Percentiles rank a stretch among this genome's conserved stretches.
phyloP scores from a whole-genome alignment of 225 moss, liverwort and hornwort species.

The Pseudisothecium myosuroides region DNA sequence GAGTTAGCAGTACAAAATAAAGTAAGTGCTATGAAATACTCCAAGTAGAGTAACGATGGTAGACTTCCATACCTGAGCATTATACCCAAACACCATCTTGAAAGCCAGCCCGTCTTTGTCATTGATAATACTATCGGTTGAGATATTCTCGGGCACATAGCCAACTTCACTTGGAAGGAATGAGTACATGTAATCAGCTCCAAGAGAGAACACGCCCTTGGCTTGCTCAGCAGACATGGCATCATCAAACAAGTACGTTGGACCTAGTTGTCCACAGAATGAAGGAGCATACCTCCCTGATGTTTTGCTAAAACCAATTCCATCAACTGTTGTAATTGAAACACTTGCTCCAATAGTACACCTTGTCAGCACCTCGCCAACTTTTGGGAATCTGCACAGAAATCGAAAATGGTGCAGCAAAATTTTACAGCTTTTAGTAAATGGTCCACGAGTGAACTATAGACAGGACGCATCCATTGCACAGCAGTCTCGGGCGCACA shows the following conservation, averaged over 20 bases:
- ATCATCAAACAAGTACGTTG: slow-evolving; percentile 74
- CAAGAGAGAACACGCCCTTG: slow-evolving; percentile 53
- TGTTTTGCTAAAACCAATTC: slow-evolving; percentile 29
- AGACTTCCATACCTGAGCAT: slow-evolving; percentile 49
- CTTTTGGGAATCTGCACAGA: slow-evolving; percentile 48
- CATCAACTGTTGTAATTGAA: slow-evolving; percentile 27
- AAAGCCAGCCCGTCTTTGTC: slow-evolving; percentile 68
- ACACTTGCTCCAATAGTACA: slow-evolving; percentile 66
- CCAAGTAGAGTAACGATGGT: background rate
- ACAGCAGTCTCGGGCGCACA: background rate
- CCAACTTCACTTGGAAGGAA: slow-evolving; percentile 75
- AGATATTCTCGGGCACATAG: slow-evolving; percentile 62
- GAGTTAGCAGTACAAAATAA: background rate
- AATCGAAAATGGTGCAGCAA: background rate
- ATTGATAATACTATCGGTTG: slow-evolving; percentile 57
- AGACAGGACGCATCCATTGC: background rate
- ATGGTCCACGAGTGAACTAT: background rate
- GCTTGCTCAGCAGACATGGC: slow-evolving; percentile 65
- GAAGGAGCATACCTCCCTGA: slow-evolving; percentile 38
- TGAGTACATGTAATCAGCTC: slow-evolving; percentile 74
- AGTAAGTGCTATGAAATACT: background rate
- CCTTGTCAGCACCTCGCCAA: slow-evolving; percentile 54
- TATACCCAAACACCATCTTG: slow-evolving; percentile 72
- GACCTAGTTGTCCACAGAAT: slow-evolving; percentile 73
- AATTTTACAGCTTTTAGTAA: background rate